A percentile compares a stretch with the other conserved stretches of the same genome.
Evolutionary conservation across 2,329 filamentous ascomycete genomes (phyloP).

Genomic region (Cladosporium sp.): DNA sequence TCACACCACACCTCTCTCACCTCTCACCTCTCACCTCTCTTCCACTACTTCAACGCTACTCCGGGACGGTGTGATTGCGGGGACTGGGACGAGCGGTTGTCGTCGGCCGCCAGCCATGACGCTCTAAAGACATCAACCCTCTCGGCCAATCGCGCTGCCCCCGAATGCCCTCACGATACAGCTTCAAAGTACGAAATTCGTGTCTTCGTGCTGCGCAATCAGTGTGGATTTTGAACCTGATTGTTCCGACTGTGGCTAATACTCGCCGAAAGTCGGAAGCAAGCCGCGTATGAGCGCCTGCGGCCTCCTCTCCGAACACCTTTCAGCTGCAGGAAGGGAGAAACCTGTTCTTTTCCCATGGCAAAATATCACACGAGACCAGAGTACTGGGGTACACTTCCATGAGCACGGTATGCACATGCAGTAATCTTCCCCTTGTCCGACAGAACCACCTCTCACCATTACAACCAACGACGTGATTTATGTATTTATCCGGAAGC

Average conservation of each 20-base stretch:
- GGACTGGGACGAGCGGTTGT: background rate
- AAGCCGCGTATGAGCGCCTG: background rate
- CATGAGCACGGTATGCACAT: background rate
- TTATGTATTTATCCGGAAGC: background rate
- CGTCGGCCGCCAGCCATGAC: conserved; percentile 12
- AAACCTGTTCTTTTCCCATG: background rate
- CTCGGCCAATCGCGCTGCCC: background rate
- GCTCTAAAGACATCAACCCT: background rate
- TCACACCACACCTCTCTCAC: background rate
- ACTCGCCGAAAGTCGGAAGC: conserved; percentile 1
- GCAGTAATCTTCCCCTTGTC: background rate
- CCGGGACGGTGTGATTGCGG: conserved; percentile 11
- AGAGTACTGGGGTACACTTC: background rate
- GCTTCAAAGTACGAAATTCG: too few species aligned
- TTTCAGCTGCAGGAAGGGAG: background rate
- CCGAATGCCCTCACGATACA: background rate
- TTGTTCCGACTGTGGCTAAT: background rate
- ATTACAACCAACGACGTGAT: background rate
- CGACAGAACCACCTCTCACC: background rate
- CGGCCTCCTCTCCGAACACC: background rate
- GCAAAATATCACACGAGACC: background rate
- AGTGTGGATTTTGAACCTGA: too few species aligned
- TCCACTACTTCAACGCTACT: conserved; percentile 3
- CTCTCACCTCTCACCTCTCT: background rate
- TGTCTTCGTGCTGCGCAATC: too few species aligned